Conservation (phyloP, 306 rosid genomes). For the Trifolium subterraneum region DNA sequence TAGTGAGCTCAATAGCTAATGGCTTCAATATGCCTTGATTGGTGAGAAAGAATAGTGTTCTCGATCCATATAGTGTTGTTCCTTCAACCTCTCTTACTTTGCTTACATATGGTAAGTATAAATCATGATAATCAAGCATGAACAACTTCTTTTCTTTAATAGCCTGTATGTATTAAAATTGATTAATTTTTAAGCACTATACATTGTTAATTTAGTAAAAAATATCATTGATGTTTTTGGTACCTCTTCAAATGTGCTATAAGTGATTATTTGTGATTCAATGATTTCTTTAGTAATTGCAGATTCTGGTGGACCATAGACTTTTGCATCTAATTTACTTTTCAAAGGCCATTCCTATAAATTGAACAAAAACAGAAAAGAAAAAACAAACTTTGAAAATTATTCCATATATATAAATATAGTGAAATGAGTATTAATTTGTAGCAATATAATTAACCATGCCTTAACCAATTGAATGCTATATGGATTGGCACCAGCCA, state of each 20-base stretch:
- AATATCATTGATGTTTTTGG: neutral
- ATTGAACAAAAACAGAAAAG: neutral
- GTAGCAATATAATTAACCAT: neutral
- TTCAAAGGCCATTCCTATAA: slow-evolving; percentile 57
- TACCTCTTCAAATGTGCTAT: slow-evolving; percentile 52
- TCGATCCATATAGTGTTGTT: slow-evolving; percentile 53
- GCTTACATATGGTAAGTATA: slow-evolving; percentile 52
- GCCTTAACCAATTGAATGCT: slow-evolving; percentile 54
- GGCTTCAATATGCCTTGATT: slow-evolving; percentile 55
- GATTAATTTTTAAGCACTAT: neutral
- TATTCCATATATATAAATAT: neutral
- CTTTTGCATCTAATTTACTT: slow-evolving; percentile 49
- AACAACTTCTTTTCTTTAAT: slow-evolving; percentile 51
- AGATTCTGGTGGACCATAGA: slow-evolving; percentile 59
- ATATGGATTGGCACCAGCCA: slow-evolving; percentile 60
- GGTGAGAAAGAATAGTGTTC: slow-evolving; percentile 52
- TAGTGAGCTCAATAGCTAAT: slow-evolving; percentile 57
- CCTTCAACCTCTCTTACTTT: slow-evolving; percentile 53
- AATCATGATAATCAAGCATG: slow-evolving; percentile 56
- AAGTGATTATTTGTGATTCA: slow-evolving; percentile 43
- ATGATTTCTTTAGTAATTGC: slow-evolving; percentile 55
- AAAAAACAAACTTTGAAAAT: neutral
- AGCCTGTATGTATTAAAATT: slow-evolving; percentile 39
- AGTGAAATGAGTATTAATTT: neutral
- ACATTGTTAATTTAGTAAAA: neutral